Evolutionary conservation across 2,329 filamentous ascomycete genomes (phyloP).

Genomic region (Fusarium verticillioides): DNA sequence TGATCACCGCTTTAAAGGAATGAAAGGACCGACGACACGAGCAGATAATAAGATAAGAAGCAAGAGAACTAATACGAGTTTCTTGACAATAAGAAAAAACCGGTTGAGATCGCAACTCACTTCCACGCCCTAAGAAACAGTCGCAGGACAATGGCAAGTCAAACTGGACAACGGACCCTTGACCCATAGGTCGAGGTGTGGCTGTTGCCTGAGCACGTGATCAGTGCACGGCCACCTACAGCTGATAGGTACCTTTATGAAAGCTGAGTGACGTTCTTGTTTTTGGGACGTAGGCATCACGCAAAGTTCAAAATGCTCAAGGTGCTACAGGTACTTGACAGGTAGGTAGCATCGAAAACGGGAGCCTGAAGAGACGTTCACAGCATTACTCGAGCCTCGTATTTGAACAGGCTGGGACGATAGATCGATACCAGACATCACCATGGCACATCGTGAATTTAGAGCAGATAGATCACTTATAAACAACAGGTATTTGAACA

Average conservation of each 20-base stretch:
- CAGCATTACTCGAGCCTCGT: background rate
- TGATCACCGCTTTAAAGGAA: constrained; percentile 16
- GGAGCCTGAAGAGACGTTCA: background rate
- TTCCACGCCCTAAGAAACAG: constrained; percentile 29
- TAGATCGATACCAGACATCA: background rate
- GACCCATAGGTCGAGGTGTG: constrained; percentile 13
- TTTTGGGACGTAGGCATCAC: background rate
- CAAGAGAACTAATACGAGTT: background rate
- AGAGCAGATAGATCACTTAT: background rate
- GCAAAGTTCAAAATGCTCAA: background rate
- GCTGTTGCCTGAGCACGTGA: constrained; percentile 42
- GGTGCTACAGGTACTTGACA: background rate
- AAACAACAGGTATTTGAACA: constrained; percentile 27
- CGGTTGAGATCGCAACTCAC: constrained; percentile 20
- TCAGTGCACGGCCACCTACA: constrained; percentile 11
- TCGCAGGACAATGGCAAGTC: constrained; percentile 19
- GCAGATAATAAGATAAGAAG: background rate
- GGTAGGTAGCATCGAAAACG: background rate
- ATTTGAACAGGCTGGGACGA: background rate
- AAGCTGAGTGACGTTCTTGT: background rate
- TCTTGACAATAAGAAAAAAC: constrained; percentile 1
- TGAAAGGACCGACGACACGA: background rate
- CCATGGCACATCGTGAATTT: background rate
- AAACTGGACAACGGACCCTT: constrained; percentile 39
- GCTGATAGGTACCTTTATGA: too few species aligned